Evolutionary conservation across 805 yeast genomes (phyloP).

Genomic region (Wickerhamiella vanderwaltii): DNA sequence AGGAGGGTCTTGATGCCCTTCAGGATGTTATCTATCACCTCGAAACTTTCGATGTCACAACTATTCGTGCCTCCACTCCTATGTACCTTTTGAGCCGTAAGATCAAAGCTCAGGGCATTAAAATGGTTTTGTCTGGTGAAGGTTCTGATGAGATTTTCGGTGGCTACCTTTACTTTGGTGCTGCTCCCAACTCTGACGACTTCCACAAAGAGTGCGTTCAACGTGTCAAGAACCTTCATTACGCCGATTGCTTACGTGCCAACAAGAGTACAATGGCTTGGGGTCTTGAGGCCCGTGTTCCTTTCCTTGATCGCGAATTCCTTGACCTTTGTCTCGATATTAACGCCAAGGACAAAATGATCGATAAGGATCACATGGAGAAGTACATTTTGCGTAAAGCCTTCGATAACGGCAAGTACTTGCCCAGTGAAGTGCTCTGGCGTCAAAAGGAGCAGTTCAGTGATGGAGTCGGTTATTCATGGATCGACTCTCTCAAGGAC

Average conservation of each 20-base stretch:
- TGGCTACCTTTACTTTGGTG: constrained; percentile 93
- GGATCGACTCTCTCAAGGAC: constrained; percentile 97
- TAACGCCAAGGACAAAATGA: constrained; percentile 84
- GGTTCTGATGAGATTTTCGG: constrained; percentile 99
- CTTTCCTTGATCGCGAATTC: constrained; percentile 92
- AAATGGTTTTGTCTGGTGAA: constrained; percentile 98
- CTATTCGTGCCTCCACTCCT: constrained; percentile 98
- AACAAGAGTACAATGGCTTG: constrained; percentile 99
- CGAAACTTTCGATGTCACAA: constrained; percentile 97
- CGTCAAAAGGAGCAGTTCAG: constrained; percentile 99
- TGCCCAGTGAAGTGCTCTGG: constrained; percentile 95
- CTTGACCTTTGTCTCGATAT: constrained; percentile 88
- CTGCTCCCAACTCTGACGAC: constrained; percentile 85
- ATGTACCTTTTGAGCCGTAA: constrained; percentile 93
- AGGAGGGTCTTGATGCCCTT: constrained; percentile 93
- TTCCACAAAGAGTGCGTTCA: constrained; percentile 93
- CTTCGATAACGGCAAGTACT: constrained; percentile 83
- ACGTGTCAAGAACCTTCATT: constrained; percentile 94
- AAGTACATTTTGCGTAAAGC: constrained; percentile 96
- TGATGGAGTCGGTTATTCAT: constrained; percentile 98
- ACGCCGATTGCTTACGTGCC: constrained; percentile 95
- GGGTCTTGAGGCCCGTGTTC: constrained; percentile 99
- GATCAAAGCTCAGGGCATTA: constrained; percentile 98
- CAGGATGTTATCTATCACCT: constrained; percentile 89
- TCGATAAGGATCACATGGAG: constrained; percentile 68